These are phyloP conservation scores for Alisma plantagoaquatica DNA, from an alignment of 106 monocot species.

Conservation along the genomic window DNA sequence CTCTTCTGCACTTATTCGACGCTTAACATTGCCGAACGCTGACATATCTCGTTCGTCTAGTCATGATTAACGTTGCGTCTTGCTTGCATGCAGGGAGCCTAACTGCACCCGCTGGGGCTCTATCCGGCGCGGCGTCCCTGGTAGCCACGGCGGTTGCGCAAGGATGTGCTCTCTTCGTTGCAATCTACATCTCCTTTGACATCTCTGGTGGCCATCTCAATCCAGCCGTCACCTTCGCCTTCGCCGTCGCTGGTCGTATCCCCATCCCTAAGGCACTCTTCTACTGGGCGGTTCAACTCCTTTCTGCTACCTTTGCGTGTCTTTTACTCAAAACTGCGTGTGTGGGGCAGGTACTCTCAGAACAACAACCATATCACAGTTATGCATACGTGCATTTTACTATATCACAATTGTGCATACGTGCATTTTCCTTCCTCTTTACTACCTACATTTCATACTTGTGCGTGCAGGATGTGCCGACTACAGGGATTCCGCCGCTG, in stretches of 20 bases:
- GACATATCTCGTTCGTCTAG: too few relatives aligned
- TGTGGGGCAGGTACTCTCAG: constrained; percentile 49
- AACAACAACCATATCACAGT: too few relatives aligned
- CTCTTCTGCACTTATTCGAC: too few relatives aligned
- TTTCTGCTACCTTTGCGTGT: constrained; percentile 65
- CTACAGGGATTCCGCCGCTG: constrained; percentile 48
- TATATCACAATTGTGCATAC: too few relatives aligned
- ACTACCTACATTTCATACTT: neutral
- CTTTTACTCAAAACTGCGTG: constrained; percentile 54
- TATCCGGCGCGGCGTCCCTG: constrained; percentile 50
- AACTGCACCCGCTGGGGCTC: too few relatives aligned
- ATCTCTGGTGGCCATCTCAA: constrained; percentile 82
- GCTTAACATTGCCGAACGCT: too few relatives aligned
- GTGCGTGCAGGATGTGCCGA: constrained; percentile 53
- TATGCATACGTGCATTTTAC: too few relatives aligned
- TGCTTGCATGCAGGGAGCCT: too few relatives aligned
- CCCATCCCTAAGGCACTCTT: constrained; percentile 42
- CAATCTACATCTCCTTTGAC: constrained; percentile 55
- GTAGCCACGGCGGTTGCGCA: constrained; percentile 71
- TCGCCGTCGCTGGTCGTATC: constrained; percentile 53
- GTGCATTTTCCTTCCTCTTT: too few relatives aligned
- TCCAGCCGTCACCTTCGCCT: constrained; percentile 79
- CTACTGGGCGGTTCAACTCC: constrained; percentile 60
- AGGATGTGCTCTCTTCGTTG: constrained; percentile 55
- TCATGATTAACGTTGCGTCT: too few relatives aligned